Percentiles rank a stretch among this genome's conserved stretches.
These are phyloP conservation scores for Gossypium schwendimanii DNA, from an alignment of 441 rosid genomes.

Conservation along the genomic window DNA sequence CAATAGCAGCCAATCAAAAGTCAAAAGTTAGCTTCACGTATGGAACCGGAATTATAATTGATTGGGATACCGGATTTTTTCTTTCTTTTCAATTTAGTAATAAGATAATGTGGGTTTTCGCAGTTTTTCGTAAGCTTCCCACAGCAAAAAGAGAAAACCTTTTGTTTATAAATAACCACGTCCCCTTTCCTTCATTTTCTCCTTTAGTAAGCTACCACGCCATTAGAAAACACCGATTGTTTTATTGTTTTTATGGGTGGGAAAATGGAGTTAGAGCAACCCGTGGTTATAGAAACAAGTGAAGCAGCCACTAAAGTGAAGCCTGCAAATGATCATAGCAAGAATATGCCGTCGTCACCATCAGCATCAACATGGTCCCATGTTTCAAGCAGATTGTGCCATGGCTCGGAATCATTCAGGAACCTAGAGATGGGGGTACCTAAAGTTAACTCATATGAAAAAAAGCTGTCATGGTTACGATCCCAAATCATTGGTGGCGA, in stretches of 20 bases:
- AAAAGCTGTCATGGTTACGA: conserved; percentile 37
- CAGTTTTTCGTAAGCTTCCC: neutral
- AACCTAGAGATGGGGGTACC: conserved; percentile 29
- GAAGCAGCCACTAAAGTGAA: neutral
- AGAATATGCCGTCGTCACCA: neutral
- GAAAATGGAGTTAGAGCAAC: conserved; percentile 16
- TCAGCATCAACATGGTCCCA: neutral
- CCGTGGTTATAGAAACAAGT: neutral
- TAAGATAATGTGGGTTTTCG: too few species aligned
- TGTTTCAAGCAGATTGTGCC: conserved; percentile 14
- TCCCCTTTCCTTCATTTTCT: neutral
- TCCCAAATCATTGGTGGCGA: conserved; percentile 43
- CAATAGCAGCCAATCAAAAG: too few species aligned
- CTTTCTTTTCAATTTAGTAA: too few species aligned
- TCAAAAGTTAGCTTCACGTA: too few species aligned
- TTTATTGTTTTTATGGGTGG: neutral
- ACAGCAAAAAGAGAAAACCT: neutral
- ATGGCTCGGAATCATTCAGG: conserved; percentile 22
- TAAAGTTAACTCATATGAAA: conserved; percentile 4
- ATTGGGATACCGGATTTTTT: too few species aligned
- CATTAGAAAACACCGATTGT: neutral
- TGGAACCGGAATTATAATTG: too few species aligned
- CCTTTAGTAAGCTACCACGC: neutral
- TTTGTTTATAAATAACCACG: neutral
- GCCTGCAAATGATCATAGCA: neutral